phyloP scores from a whole-genome alignment of 805 yeast species.

The Spencermartinsiella europaea region DNA sequence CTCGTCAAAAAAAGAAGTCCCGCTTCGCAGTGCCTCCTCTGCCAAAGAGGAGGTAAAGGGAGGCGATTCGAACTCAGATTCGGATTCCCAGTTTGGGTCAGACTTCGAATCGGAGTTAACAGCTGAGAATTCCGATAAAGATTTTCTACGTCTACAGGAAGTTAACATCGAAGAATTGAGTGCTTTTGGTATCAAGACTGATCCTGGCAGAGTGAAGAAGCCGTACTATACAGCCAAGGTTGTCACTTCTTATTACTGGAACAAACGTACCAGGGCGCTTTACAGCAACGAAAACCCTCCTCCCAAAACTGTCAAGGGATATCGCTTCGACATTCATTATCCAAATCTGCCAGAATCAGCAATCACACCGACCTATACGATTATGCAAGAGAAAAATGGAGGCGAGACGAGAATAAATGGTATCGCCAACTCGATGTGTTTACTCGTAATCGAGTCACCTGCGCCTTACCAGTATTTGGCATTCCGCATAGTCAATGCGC shows the following conservation, averaged over 20 bases:
- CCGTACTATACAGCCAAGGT: slow-evolving; percentile 32
- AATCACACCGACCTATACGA: slow-evolving; percentile 29
- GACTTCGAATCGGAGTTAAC: neutral
- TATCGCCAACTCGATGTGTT: slow-evolving; percentile 24
- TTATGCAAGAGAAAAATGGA: slow-evolving; percentile 19
- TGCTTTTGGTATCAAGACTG: neutral
- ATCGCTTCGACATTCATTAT: slow-evolving; percentile 33
- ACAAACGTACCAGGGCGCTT: slow-evolving; percentile 33
- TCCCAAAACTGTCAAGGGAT: slow-evolving; percentile 35
- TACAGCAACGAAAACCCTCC: slow-evolving; percentile 33
- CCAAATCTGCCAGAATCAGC: slow-evolving; percentile 28
- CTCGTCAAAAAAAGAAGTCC: neutral
- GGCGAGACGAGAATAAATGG: neutral
- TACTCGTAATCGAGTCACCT: slow-evolving; percentile 31
- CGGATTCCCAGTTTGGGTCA: neutral
- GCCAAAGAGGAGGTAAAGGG: neutral
- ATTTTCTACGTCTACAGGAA: neutral
- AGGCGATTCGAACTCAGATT: neutral
- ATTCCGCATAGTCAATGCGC: slow-evolving; percentile 31
- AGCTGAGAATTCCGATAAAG: neutral
- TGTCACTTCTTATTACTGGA: slow-evolving; percentile 35
- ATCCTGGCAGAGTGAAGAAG: neutral
- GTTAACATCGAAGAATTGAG: neutral
- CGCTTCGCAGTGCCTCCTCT: neutral
- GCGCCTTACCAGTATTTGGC: slow-evolving; percentile 32